Percentiles rank a stretch among this genome's conserved stretches.
Conservation (phyloP, 805 yeast genomes). For the Trichomonascus vanleenenianus region DNA sequence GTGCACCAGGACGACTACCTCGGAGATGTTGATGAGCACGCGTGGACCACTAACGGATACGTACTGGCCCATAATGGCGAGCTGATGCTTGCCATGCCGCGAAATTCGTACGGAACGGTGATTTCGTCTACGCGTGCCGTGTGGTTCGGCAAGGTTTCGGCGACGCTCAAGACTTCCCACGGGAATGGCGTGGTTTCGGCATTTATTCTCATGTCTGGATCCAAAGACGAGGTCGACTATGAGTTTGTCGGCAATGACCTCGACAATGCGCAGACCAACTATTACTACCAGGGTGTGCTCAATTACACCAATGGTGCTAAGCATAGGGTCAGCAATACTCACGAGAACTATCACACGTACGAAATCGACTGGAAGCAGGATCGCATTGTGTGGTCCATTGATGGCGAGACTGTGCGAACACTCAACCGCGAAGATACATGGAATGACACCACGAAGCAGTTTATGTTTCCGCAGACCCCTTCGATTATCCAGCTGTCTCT, state of each 20-base stretch:
- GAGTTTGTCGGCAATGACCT: constrained; percentile 78
- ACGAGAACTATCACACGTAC: constrained; percentile 62
- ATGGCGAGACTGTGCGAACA: constrained; percentile 61
- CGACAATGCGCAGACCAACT: constrained; percentile 65
- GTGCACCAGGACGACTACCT: constrained; percentile 39
- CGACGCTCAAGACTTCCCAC: constrained; percentile 65
- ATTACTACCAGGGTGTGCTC: constrained; percentile 65
- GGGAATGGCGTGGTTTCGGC: constrained; percentile 78
- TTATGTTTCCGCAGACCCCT: constrained; percentile 87
- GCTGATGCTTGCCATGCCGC: constrained; percentile 70
- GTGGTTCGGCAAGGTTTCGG: constrained; percentile 81
- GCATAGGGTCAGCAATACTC: constrained; percentile 43
- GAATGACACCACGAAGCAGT: constrained; percentile 47
- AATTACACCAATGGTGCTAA: constrained; percentile 55
- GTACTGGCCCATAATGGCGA: constrained; percentile 45
- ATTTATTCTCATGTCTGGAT: constrained; percentile 71
- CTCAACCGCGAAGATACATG: constrained; percentile 49
- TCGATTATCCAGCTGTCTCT: constrained; percentile 61
- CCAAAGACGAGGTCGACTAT: constrained; percentile 83
- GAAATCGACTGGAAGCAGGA: constrained; percentile 83
- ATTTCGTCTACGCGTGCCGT: constrained; percentile 69
- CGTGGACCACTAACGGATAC: constrained; percentile 59
- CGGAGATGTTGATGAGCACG: constrained; percentile 62
- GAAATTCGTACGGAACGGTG: constrained; percentile 69
- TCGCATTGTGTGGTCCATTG: constrained; percentile 59